Evolutionary conservation across 169 alveolate species (phyloP), one percentile per base, ranked within the genome.

Genomic region (Besnoitia besnoiti): DNA sequence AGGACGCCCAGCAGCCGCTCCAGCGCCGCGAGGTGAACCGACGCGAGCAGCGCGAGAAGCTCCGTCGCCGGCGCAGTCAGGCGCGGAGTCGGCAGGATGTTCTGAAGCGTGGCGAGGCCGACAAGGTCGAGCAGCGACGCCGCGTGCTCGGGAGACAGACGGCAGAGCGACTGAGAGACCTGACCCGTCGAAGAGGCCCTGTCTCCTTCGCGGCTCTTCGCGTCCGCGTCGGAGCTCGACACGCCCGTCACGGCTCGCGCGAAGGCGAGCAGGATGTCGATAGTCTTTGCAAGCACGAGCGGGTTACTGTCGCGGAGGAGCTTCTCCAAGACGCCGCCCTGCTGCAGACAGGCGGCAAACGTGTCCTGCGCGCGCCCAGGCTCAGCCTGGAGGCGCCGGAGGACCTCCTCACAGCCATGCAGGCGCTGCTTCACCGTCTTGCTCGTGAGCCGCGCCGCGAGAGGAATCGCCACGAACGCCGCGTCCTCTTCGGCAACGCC

Each of bases 321-420:
- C 59, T 87, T 40, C 79, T 91, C 94, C 37, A 59, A 42, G 44
- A 49, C 61, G 35, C 75, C 90, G 33, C 85, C 90, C 37, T 37
- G 80, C 37, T 24, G 55, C 0, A 77, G 39, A 37, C 40, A 24
- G 30, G 59, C 49, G 40, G 4, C 51, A 44, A 77, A 77, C 44
- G 40, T 35, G 8, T 39, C 87, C 30, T 8, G 0, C 35, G 33
- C 7, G 14, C 30, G 19, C 59, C 40, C 59, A 37, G 87, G 87
- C 21, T 77, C 33, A 2, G 49, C 3, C 40, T 5, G 7, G 16
- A 84, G 77, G 21, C 85, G 67, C 88, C 40, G 77, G 55, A 91
- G 85, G 51, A 91, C 77, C 47, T 91, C 94, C 33, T 91, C 94
- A 37, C 91, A 91, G 0, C 91, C 94, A n/a, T 91, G 94, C 62